Evolutionary conservation across 2,329 filamentous ascomycete genomes (phyloP), one percentile per base, ranked within the genome.

Genomic region (Fusarium sp.): DNA sequence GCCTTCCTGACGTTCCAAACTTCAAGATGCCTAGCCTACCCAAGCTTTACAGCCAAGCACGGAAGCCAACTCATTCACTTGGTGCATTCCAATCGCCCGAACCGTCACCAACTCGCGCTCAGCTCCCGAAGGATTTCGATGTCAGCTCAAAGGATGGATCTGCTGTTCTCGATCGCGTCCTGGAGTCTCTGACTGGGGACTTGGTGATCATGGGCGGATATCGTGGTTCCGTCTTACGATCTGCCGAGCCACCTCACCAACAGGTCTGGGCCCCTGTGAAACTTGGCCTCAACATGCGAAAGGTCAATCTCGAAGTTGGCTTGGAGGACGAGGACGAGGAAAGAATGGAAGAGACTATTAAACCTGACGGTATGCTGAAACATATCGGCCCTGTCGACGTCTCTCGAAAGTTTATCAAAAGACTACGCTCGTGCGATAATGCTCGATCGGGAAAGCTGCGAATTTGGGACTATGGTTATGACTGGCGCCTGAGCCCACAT

Each of bases 191-290:
- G 28, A 93, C 91, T 1, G 95, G 95, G 2, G 95, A 98, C 78
- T 81, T 98, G 13, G 94, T 98, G 13, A 86, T 98, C 35, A 87
- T 98, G 78, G 95, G 95, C 26, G 95, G 95, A 20, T 97, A 98
- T 79, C 89, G 95, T 72, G 95, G 95, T 7, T 97, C 95, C 0
- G 88, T 98, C n/a, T 82, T 98, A 35, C 91, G 95, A 35, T 97
- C 94, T 16, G 92, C 94, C 16, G 91, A 94, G 70, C 89, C 93
- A 14, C 92, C 93, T 8, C 90, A 95, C 78, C 91, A 94, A n/a
- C 94, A 97, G 79, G 84, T 97, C 1, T 98, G 95, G 95, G 93
- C 97, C 4, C 95, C 95, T 0, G 91, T 98, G 78, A 98, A 98
- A 81, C 92, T 97, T 33, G 95, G 95, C 2, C 84, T 98, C 56